Conservation (phyloP, 768 basidiomycete species). For the Xerocomus potaroensis region DNA sequence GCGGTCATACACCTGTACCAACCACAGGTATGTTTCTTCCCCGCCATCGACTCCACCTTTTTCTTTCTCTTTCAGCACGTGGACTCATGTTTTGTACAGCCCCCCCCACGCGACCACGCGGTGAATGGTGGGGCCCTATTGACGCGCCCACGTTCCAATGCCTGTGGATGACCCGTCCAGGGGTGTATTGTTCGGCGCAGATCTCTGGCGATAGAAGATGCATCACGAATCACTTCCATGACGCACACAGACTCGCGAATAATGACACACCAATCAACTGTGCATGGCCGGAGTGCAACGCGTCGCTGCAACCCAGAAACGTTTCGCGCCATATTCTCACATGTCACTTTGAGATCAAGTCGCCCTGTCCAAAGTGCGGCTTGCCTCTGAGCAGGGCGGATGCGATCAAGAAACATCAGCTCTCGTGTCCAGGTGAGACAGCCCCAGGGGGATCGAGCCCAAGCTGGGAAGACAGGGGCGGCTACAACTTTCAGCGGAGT, state of each 20-base stretch:
- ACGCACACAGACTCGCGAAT: conserved; percentile 17
- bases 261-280: conserved; percentile 13
- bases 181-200: conserved; percentile 8
- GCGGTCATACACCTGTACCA: conserved; percentile 2
- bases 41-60: not conserved
- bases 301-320: conserved; percentile 22
- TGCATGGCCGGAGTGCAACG: conserved; percentile 15
- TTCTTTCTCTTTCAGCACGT: not conserved
- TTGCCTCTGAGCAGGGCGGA: conserved; percentile 20
- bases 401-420: conserved; percentile 21
- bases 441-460: not conserved
- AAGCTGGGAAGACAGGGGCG: conserved; percentile 2
- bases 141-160: conserved; percentile 15
- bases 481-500: conserved; percentile 6
- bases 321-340: conserved; percentile 25
- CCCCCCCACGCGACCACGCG: conserved; percentile 1
- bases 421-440: conserved; percentile 6
- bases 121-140: conserved; percentile 6
- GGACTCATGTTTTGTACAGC: conserved; percentile 13
- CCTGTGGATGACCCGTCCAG: conserved; percentile 15
- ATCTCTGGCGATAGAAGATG: conserved; percentile 18
- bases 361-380: conserved; percentile 12
- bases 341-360: conserved; percentile 23
- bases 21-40: conserved; percentile 13
- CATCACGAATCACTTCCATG: conserved; percentile 19